Percentiles rank a stretch among this genome's conserved stretches.
These are phyloP conservation scores for Zasmidium angulare DNA, from an alignment of 2,329 filamentous ascomycete genomes.

Conservation along the genomic window DNA sequence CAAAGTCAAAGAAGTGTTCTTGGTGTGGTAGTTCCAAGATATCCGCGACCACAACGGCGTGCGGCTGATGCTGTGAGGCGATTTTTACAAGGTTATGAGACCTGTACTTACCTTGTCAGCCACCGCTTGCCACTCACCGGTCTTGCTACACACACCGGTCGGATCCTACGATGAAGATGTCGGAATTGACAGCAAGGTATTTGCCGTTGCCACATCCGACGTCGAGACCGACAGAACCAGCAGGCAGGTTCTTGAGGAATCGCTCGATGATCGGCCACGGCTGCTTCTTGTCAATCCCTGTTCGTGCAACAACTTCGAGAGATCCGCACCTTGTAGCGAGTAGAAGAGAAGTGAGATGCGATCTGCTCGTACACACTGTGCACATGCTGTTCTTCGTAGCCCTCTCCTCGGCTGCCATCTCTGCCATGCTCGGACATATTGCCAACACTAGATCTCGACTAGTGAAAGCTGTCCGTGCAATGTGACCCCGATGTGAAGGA, in stretches of 20 bases:
- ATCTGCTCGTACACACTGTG: slow-evolving; percentile 90
- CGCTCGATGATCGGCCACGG: slow-evolving; percentile 89
- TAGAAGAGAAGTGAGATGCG: slow-evolving; percentile 79
- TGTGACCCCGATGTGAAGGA: no score
- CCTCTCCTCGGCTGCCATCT: slow-evolving; percentile 40
- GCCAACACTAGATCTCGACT: no score
- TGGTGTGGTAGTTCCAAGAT: slow-evolving; percentile 80
- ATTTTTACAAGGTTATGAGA: slow-evolving; percentile 60
- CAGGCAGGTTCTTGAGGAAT: slow-evolving; percentile 66
- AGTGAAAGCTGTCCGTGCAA: no score
- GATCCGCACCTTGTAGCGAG: slow-evolving; percentile 63
- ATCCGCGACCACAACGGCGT: slow-evolving; percentile 76
- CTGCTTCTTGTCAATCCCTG: slow-evolving; percentile 47
- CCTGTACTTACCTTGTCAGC: slow-evolving; percentile 39
- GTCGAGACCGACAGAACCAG: slow-evolving; percentile 81
- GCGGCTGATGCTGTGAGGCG: slow-evolving; percentile 58
- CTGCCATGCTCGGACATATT: not conserved
- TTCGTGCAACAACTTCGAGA: not conserved
- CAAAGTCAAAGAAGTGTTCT: slow-evolving; percentile 70
- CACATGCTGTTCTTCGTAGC: slow-evolving; percentile 83
- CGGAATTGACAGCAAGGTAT: slow-evolving; percentile 77
- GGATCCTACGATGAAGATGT: slow-evolving; percentile 77
- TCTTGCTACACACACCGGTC: slow-evolving; percentile 64
- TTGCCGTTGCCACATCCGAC: slow-evolving; percentile 97
- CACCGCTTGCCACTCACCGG: slow-evolving; percentile 1